Conservation (phyloP, 306 rosid species). For the Sechiopsis laciniata region DNA sequence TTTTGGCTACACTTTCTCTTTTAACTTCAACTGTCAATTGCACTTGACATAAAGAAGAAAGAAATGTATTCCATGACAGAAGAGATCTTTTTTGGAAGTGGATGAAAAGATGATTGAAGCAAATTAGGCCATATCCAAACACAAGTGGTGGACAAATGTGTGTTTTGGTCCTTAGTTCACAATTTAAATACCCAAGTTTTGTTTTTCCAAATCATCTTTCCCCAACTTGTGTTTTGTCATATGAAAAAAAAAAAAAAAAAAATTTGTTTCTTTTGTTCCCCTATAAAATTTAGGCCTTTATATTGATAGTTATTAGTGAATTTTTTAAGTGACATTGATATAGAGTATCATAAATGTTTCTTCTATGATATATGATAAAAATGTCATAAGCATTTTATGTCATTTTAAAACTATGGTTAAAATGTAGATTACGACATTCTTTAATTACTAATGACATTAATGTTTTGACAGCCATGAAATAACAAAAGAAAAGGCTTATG, state of each 20-base stretch:
- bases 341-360: too few relatives aligned
- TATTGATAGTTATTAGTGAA: too few relatives aligned
- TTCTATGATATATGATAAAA: too few relatives aligned
- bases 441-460: too few relatives aligned
- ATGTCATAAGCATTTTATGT: too few relatives aligned
- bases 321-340: too few relatives aligned
- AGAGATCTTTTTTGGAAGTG: not conserved
- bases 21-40: not conserved
- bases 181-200: not conserved
- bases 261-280: too few relatives aligned
- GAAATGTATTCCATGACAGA: not conserved
- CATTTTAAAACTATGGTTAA: too few relatives aligned
- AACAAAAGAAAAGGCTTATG: too few relatives aligned
- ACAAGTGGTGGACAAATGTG: not conserved
- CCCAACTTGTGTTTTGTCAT: not conserved
- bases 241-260: not conserved
- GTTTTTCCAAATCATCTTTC: not conserved
- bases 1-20: slow-evolving; percentile 2
- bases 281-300: too few relatives aligned
- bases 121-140: slow-evolving; percentile 4
- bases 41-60: not conserved
- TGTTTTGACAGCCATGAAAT: too few relatives aligned
- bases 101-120: not conserved
- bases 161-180: not conserved
- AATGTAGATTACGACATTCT: too few relatives aligned